phyloP scores from a whole-genome alignment of 2,329 filamentous ascomycete species.

The Colletotrichum sp. region DNA sequence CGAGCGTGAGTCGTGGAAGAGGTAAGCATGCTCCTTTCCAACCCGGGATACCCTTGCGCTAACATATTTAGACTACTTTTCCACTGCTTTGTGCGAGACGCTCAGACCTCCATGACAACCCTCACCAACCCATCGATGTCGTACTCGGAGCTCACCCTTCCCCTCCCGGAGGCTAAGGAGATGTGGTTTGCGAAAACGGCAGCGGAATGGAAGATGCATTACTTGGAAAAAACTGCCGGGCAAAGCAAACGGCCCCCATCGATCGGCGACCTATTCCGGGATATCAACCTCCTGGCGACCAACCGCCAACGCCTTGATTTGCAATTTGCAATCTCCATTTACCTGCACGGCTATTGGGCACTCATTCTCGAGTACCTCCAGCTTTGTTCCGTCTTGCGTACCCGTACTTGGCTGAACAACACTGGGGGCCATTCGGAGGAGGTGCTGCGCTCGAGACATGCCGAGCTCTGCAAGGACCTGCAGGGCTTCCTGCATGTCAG shows the following conservation, averaged over 20 bases:
- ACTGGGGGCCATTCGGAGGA: slow-evolving; percentile 44
- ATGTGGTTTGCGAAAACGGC: slow-evolving; percentile 72
- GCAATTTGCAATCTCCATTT: slow-evolving; percentile 62
- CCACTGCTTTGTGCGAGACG: slow-evolving; percentile 68
- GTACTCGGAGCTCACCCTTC: slow-evolving; percentile 71
- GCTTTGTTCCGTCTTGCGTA: slow-evolving; percentile 54
- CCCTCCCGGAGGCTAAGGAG: slow-evolving; percentile 64
- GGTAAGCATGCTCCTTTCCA: slow-evolving; percentile 36
- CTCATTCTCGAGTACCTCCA: slow-evolving; percentile 71
- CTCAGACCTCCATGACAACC: slow-evolving; percentile 71
- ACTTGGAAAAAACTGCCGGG: slow-evolving; percentile 46
- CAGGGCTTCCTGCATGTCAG: slow-evolving; percentile 50
- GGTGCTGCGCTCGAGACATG: slow-evolving; percentile 60
- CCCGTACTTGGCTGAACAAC: slow-evolving; percentile 51
- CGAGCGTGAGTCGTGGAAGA: slow-evolving; percentile 69
- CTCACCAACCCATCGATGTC: slow-evolving; percentile 70
- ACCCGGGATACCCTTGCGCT: slow-evolving; percentile 14
- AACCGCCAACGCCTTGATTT: slow-evolving; percentile 59
- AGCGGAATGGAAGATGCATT: slow-evolving; percentile 67
- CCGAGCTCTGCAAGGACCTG: slow-evolving; percentile 67
- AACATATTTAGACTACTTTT: slow-evolving; percentile 58
- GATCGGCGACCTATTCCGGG: slow-evolving; percentile 60
- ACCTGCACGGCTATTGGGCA: slow-evolving; percentile 69
- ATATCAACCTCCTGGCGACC: slow-evolving; percentile 55
- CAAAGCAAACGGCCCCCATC: slow-evolving; percentile 52